These are phyloP conservation scores for Chaetomium sp. DNA, from an alignment of 2,329 filamentous ascomycete genomes.

Conservation along the genomic window DNA sequence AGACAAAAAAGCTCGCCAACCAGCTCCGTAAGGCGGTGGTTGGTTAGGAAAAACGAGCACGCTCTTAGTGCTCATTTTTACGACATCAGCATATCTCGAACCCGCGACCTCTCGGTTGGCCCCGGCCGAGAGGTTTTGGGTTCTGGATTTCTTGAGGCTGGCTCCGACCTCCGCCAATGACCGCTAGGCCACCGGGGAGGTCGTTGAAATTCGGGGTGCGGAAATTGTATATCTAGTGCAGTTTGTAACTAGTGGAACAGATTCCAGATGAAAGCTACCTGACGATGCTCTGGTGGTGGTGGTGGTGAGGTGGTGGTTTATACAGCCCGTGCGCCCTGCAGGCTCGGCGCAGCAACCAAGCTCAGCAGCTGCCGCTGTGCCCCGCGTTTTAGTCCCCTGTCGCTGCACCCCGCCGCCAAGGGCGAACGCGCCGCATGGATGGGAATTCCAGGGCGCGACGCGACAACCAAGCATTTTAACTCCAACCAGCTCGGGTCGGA, in stretches of 20 bases:
- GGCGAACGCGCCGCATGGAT: slow-evolving; percentile 3
- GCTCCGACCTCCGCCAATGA: neutral
- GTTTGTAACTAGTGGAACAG: too few species aligned
- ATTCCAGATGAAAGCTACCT: too few species aligned
- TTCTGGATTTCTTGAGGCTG: neutral
- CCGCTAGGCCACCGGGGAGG: neutral
- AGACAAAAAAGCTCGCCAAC: neutral
- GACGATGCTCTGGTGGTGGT: too few species aligned
- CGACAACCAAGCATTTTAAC: slow-evolving; percentile 5
- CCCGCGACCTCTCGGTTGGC: neutral
- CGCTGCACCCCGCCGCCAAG: slow-evolving; percentile 19
- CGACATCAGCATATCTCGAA: neutral
- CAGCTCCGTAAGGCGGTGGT: neutral
- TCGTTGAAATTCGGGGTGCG: neutral
- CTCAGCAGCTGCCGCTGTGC: neutral
- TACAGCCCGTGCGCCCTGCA: slow-evolving; percentile 13
- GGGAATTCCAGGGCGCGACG: slow-evolving; percentile 13
- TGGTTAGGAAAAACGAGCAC: neutral
- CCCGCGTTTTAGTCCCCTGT: slow-evolving; percentile 8
- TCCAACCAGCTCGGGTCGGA: neutral
- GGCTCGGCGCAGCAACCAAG: neutral
- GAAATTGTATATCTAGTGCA: neutral
- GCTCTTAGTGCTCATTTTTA: too few species aligned
- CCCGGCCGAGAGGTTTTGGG: neutral
- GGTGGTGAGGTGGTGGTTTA: slow-evolving; percentile 3